phyloP scores from a whole-genome alignment of 2,329 filamentous ascomycete species.

The Verticillium albo-atrum region DNA sequence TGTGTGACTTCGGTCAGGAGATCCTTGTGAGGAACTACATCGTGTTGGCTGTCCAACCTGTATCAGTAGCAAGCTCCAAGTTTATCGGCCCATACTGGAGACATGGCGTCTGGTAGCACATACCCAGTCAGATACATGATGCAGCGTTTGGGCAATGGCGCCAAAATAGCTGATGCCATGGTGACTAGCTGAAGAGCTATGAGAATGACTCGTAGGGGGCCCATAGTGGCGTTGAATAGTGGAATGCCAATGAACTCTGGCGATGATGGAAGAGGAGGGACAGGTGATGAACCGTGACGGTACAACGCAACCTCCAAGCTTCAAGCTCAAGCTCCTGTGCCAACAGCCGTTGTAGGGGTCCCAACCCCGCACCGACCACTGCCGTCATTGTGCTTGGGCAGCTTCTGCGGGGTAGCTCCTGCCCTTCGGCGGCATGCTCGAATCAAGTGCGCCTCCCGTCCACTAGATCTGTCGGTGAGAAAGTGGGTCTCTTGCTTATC shows the following conservation, averaged over 20 bases:
- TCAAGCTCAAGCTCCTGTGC: neutral
- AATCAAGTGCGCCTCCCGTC: neutral
- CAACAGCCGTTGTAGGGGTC: neutral
- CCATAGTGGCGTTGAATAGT: neutral
- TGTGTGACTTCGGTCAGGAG: slow-evolving; percentile 46
- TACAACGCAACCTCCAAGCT: neutral
- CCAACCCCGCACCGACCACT: neutral
- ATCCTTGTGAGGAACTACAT: slow-evolving; percentile 29
- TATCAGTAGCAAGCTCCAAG: neutral
- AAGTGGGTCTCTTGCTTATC: neutral
- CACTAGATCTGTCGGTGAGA: neutral
- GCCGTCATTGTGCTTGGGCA: neutral
- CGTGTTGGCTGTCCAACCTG: slow-evolving; percentile 37
- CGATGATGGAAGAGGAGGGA: neutral
- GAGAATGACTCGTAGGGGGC: neutral
- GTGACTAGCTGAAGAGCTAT: slow-evolving; percentile 1
- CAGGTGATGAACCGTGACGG: neutral
- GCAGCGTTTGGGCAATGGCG: slow-evolving; percentile 17
- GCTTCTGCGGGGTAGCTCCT: neutral
- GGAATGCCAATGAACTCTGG: neutral
- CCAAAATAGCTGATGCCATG: slow-evolving; percentile 1
- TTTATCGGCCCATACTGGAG: neutral
- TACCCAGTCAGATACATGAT: slow-evolving; percentile 50
- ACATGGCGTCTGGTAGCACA: slow-evolving; percentile 2
- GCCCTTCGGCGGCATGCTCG: neutral